Conservation (phyloP, 208 protist species). For the Entamoeba dispar region DNA sequence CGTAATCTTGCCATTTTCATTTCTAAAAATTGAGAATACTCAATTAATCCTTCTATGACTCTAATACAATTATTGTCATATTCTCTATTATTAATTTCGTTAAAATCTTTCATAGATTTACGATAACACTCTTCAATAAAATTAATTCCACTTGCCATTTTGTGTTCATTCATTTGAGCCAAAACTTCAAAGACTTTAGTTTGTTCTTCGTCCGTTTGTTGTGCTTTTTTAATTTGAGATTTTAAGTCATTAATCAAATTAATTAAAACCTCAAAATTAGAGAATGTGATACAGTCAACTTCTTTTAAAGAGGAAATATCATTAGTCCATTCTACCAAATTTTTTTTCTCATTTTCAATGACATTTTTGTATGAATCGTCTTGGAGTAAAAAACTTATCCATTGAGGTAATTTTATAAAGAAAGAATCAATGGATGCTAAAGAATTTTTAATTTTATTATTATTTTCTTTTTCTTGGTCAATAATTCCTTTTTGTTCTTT, state of each 20-base stretch:
- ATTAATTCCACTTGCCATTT: neutral
- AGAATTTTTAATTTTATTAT: neutral
- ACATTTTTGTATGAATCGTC: no score
- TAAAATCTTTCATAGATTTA: neutral
- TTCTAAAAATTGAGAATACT: neutral
- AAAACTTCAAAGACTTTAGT: neutral
- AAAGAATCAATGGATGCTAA: neutral
- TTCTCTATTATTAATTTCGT: neutral
- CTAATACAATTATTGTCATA: neutral
- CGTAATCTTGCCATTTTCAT: neutral
- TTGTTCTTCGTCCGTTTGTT: no score
- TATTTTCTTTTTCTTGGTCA: neutral
- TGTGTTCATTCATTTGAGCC: neutral
- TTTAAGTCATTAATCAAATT: no score
- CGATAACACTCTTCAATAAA: neutral
- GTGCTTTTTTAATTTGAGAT: no score
- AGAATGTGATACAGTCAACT: no score
- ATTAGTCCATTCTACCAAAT: no score
- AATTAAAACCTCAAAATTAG: no score
- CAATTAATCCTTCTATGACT: neutral
- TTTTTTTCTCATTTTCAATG: no score
- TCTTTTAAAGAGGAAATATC: no score
- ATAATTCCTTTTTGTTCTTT: neutral
- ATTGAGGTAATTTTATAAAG: neutral
- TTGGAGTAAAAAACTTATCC: no score